Evolutionary conservation across 352 stramenopile genomes (phyloP), one percentile per base, ranked within the genome.

Genomic region (Phytophthora megakarya): DNA sequence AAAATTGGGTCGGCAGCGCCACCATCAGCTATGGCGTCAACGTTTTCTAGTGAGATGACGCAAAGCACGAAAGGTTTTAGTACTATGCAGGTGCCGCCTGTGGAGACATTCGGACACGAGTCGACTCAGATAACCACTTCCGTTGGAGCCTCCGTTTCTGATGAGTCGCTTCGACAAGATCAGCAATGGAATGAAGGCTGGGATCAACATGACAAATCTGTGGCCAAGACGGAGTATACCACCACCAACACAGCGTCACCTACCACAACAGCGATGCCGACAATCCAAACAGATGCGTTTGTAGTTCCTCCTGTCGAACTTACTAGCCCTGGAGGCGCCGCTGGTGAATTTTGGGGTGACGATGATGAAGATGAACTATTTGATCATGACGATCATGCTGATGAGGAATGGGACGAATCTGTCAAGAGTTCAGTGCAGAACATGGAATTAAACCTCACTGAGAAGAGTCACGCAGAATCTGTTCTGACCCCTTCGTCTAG

Each of bases 341-440:
- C 71, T n/a, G 80, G 76, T 51, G 77, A 88, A 46, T 92, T 88
- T 48, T 90, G 81, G 83, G 79, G 77, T 16, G 81, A 83, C 10
- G 68, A 74, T 54, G 71, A 81, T 21, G 81, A 89, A 57, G 70
- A 81, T 15, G 76, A 63, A 11, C 66, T 92, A 11, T 90, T 90
- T 45, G 73, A 84, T 61, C 69, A 89, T 25, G 79, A 89, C 18
- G 78, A 84, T 35, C 45, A 88, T 54, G 68, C 65, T 30, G 48
- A 75, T 19, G 76, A 84, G 33, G 58, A 77, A 1, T 75, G 72
- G 60, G 50, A 80, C 38, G 66, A 76, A 28, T 68, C 72, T 37
- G 56, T 71, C 10, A 69, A 69, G 35, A 46, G 23, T 2, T 39
- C 45, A 9, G 23, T 53, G 19, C 42, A 70, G 11, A 65, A 55